These are phyloP conservation scores for Exophiala calicioides DNA, from an alignment of 2,329 filamentous ascomycete species.

Conservation along the genomic window DNA sequence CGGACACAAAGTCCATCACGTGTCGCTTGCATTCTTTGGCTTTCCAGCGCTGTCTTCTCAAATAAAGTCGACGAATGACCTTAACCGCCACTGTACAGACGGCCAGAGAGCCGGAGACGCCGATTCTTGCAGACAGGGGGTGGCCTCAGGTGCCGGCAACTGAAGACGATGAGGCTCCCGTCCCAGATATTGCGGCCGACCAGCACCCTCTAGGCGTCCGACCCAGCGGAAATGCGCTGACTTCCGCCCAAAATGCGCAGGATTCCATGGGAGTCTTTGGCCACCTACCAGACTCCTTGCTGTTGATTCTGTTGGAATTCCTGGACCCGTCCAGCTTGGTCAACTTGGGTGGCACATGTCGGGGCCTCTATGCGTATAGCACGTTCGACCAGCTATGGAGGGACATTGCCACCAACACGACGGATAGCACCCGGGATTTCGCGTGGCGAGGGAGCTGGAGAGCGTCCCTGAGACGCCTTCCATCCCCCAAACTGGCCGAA, in stretches of 20 bases:
- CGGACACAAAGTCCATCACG: slow-evolving; percentile 5
- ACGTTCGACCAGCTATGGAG: slow-evolving; percentile 89
- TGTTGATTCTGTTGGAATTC: slow-evolving; percentile 73
- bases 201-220: slow-evolving; percentile 84
- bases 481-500: slow-evolving; percentile 53
- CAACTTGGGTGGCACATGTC: slow-evolving; percentile 74
- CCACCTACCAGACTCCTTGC: slow-evolving; percentile 75
- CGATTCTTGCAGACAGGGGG: background rate
- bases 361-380: slow-evolving; percentile 82
- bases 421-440: slow-evolving; percentile 45
- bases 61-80: slow-evolving; percentile 9
- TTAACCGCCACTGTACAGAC: slow-evolving; percentile 11
- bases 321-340: slow-evolving; percentile 66
- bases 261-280: slow-evolving; percentile 65
- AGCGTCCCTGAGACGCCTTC: slow-evolving; percentile 69
- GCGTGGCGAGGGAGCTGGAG: slow-evolving; percentile 84
- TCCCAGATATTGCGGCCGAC: slow-evolving; percentile 48
- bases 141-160: background rate
- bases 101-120: slow-evolving; percentile 6
- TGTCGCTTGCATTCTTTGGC: slow-evolving; percentile 7
- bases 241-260: slow-evolving; percentile 66
- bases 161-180: slow-evolving; percentile 1
- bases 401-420: slow-evolving; percentile 68
- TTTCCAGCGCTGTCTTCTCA: slow-evolving; percentile 7
- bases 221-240: slow-evolving; percentile 80